Conservation (phyloP, 140 eudicot species). For the Anethum foeniculum region DNA sequence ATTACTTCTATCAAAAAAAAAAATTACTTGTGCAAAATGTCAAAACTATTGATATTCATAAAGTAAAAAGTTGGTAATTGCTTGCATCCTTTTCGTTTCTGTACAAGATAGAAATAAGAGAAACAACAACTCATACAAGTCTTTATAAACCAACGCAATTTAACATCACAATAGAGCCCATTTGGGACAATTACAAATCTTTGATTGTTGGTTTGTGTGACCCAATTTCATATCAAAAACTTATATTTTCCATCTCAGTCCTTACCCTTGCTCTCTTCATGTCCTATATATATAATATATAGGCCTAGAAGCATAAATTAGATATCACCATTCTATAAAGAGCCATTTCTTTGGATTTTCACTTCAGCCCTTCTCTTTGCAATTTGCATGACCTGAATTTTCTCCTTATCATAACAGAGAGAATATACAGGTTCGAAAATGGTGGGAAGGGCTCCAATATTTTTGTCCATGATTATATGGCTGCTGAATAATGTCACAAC, state of each 20-base stretch:
- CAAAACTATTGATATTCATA: constrained; percentile 27
- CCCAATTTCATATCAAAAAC: constrained; percentile 5
- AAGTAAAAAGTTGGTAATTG: constrained; percentile 38
- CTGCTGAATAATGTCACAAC: constrained; percentile 18
- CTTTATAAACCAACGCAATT: constrained; percentile 8
- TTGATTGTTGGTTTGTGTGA: neutral
- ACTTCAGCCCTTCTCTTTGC: constrained; percentile 26
- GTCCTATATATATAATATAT: neutral
- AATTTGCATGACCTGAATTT: constrained; percentile 44
- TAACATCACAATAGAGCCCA: neutral
- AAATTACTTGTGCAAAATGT: constrained; percentile 29
- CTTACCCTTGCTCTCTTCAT: neutral
- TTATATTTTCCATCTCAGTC: neutral
- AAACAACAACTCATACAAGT: constrained; percentile 2
- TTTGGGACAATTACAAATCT: neutral
- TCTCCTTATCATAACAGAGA: constrained; percentile 16
- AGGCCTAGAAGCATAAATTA: neutral
- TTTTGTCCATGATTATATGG: constrained; percentile 5
- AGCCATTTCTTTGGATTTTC: neutral
- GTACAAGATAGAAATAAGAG: neutral
- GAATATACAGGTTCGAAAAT: constrained; percentile 1
- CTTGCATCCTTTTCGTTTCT: constrained; percentile 7
- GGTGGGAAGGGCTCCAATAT: neutral
- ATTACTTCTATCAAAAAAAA: constrained; percentile 12
- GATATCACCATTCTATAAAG: neutral